Evolutionary conservation across 805 yeast genomes (phyloP).

Genomic region (Ogataea nonfermentans): DNA sequence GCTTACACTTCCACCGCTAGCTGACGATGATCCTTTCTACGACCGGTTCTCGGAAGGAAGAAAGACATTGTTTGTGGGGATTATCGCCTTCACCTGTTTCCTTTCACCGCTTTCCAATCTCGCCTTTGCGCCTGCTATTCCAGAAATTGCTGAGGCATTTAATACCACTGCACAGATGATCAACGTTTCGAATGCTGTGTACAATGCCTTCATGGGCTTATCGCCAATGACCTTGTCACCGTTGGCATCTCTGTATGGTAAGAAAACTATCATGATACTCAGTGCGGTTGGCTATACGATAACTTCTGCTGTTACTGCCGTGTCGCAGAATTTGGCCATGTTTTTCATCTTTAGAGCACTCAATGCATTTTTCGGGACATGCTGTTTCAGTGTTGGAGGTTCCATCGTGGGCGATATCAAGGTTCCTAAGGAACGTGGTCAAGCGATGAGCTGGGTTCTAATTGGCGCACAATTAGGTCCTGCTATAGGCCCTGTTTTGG

Average conservation of each 20-base stretch:
- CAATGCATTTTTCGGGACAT: conserved; percentile 54
- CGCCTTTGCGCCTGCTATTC: conserved; percentile 52
- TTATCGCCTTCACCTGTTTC: conserved; percentile 41
- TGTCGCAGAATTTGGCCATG: conserved; percentile 51
- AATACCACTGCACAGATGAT: conserved; percentile 46
- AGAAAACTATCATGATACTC: conserved; percentile 42
- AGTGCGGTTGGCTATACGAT: conserved; percentile 36
- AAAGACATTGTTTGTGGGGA: conserved; percentile 33
- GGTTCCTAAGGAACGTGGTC: conserved; percentile 49
- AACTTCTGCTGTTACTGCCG: conserved; percentile 34
- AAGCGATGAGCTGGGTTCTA: conserved; percentile 47
- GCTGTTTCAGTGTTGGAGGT: conserved; percentile 55
- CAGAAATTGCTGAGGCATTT: conserved; percentile 45
- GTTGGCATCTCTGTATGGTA: conserved; percentile 51
- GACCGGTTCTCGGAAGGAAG: conserved; percentile 25
- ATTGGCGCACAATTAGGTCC: conserved; percentile 55
- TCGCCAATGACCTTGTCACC: conserved; percentile 53
- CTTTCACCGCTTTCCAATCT: conserved; percentile 44
- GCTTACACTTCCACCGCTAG: conserved; percentile 20
- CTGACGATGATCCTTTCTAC: conserved; percentile 30
- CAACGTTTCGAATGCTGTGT: conserved; percentile 49
- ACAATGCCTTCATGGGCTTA: conserved; percentile 49
- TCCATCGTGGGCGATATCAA: conserved; percentile 50
- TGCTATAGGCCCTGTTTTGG: conserved; percentile 50
- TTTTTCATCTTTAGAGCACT: conserved; percentile 50